Evolutionary conservation across 768 basidiomycete genomes (phyloP).

Genomic region (Suillus alpinus): DNA sequence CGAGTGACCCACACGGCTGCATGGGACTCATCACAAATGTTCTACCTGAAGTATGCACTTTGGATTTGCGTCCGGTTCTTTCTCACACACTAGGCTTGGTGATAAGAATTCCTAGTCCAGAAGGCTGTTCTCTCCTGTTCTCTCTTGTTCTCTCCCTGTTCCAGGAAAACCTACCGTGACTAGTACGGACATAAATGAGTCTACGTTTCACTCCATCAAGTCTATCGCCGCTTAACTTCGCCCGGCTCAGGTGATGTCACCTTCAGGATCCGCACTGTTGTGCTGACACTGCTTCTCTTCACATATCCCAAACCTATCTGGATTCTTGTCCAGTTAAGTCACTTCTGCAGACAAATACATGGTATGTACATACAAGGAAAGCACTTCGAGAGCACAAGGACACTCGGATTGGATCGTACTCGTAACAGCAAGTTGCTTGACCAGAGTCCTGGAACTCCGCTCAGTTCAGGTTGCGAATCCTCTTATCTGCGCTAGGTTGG

Average conservation of each 20-base stretch:
- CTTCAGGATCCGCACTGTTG: background rate
- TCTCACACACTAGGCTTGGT: background rate
- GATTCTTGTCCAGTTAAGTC: background rate
- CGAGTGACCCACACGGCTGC: background rate
- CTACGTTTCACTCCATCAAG: background rate
- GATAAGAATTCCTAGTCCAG: background rate
- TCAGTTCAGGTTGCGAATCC: background rate
- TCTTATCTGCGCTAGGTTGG: background rate
- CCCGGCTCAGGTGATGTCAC: background rate
- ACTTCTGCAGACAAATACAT: background rate
- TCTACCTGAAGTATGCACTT: background rate
- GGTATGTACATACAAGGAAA: constrained; percentile 1
- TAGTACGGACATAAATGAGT: background rate
- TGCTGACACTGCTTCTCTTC: background rate
- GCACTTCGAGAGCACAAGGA: background rate
- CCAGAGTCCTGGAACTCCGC: background rate
- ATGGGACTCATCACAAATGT: background rate
- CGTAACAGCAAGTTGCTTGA: background rate
- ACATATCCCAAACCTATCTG: background rate
- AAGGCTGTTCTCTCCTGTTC: background rate
- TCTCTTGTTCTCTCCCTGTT: background rate
- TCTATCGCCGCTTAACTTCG: background rate
- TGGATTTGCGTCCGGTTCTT: background rate
- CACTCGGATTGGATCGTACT: background rate
- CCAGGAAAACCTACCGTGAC: background rate